These are phyloP conservation scores for Botrytis tulipae DNA, from an alignment of 2,329 filamentous ascomycete genomes.

Conservation along the genomic window DNA sequence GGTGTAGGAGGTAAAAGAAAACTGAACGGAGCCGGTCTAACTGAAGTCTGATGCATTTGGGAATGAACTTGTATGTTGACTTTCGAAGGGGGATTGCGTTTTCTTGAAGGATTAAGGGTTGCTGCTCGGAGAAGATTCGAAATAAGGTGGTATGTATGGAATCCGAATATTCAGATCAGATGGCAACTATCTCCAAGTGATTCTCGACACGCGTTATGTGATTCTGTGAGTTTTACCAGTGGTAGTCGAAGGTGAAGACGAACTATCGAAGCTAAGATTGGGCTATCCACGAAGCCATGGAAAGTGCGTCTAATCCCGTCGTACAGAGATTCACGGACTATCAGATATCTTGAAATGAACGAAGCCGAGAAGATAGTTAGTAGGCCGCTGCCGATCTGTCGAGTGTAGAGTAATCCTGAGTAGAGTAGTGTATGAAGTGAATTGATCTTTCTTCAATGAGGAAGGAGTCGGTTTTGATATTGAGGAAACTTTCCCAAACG, in stretches of 20 bases:
- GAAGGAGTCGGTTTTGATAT: background rate
- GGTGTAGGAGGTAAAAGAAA: slow-evolving; percentile 31
- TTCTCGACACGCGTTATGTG: slow-evolving; percentile 15
- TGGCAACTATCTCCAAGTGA: background rate
- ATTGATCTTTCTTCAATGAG: background rate
- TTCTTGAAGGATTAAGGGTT: slow-evolving; percentile 8
- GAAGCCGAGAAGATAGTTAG: background rate
- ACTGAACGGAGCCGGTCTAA: slow-evolving; percentile 36
- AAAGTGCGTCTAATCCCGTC: background rate
- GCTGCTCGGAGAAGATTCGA: background rate
- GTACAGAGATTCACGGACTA: background rate
- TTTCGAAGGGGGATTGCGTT: background rate
- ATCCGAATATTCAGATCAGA: background rate
- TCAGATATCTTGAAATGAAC: background rate
- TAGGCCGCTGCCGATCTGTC: background rate
- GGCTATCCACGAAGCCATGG: background rate
- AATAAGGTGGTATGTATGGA: background rate
- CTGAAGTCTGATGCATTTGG: slow-evolving; percentile 39
- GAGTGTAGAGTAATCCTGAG: background rate
- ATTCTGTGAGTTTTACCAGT: slow-evolving; percentile 24
- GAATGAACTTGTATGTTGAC: slow-evolving; percentile 7
- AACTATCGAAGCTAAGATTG: background rate
- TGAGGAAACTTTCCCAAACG: slow-evolving; percentile 13
- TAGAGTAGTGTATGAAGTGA: background rate
- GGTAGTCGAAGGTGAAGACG: background rate